Evolutionary conservation across 306 rosid species (phyloP).

Genomic region (Trifolium fragiferum): DNA sequence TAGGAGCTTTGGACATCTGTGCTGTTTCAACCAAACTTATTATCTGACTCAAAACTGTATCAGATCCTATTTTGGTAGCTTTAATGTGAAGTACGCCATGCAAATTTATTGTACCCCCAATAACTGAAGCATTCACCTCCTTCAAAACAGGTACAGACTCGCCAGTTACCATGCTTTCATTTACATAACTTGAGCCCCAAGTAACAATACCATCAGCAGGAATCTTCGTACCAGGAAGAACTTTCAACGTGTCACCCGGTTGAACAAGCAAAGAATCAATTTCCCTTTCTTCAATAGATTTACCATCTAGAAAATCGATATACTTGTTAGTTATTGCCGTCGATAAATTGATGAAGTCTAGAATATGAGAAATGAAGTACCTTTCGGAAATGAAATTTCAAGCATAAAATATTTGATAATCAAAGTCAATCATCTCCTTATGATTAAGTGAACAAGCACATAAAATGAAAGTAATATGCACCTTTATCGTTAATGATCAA

Average conservation of each 20-base stretch:
- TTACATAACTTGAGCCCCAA: slow-evolving; percentile 94
- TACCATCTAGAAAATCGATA: slow-evolving; percentile 57
- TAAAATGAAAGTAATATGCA: slow-evolving; percentile 40
- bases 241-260: slow-evolving; percentile 83
- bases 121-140: slow-evolving; percentile 68
- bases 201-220: slow-evolving; percentile 87
- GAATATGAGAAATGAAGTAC: slow-evolving; percentile 16
- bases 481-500: slow-evolving; percentile 81
- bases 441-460: slow-evolving; percentile 14
- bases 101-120: slow-evolving; percentile 91
- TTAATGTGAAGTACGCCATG: slow-evolving; percentile 78
- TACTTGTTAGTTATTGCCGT: neutral
- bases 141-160: slow-evolving; percentile 79
- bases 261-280: slow-evolving; percentile 88
- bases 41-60: slow-evolving; percentile 89
- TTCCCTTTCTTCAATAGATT: slow-evolving; percentile 67
- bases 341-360: slow-evolving; percentile 3
- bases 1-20: slow-evolving; percentile 98
- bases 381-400: slow-evolving; percentile 3
- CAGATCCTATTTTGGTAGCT: slow-evolving; percentile 87
- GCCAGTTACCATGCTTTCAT: slow-evolving; percentile 97
- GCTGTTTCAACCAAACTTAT: slow-evolving; percentile 95
- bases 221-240: slow-evolving; percentile 89
- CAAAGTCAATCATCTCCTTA: slow-evolving; percentile 6
- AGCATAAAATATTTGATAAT: slow-evolving; percentile 26